These are phyloP conservation scores for Lodderomyces orthopsilosis DNA, from an alignment of 1,139 yeast species.

Conservation along the genomic window DNA sequence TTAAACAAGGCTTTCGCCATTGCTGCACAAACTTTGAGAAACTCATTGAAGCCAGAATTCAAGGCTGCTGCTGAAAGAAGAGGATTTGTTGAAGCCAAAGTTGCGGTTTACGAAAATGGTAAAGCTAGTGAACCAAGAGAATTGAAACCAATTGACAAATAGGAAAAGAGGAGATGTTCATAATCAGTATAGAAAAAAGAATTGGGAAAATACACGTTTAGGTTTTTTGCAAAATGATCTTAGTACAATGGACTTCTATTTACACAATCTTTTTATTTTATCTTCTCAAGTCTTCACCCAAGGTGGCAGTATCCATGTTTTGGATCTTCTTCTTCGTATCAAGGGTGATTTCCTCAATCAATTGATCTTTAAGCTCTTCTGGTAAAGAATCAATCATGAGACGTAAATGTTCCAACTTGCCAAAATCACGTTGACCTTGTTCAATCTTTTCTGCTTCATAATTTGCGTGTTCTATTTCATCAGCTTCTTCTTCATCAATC, in stretches of 20 bases:
- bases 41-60: slow-evolving; percentile 83
- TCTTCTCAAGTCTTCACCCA: slow-evolving; percentile 5
- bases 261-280: neutral
- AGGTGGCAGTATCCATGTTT: slow-evolving; percentile 3
- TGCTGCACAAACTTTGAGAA: slow-evolving; percentile 87
- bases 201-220: neutral
- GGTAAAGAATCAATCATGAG: slow-evolving; percentile 41
- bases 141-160: slow-evolving; percentile 14
- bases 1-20: slow-evolving; percentile 89
- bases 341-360: slow-evolving; percentile 27
- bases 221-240: neutral
- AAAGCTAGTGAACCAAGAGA: slow-evolving; percentile 32
- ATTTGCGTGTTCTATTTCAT: slow-evolving; percentile 24
- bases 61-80: slow-evolving; percentile 76
- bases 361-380: slow-evolving; percentile 28
- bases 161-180: neutral
- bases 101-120: slow-evolving; percentile 74
- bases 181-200: neutral
- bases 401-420: slow-evolving; percentile 31
- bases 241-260: too few species aligned
- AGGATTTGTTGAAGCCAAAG: slow-evolving; percentile 73
- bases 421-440: slow-evolving; percentile 16
- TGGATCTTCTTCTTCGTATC: slow-evolving; percentile 5
- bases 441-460: slow-evolving; percentile 29
- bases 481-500: slow-evolving; percentile 21